Evolutionary conservation across 2,329 filamentous ascomycete genomes (phyloP).

Genomic region (Gnomoniopsis sp.): DNA sequence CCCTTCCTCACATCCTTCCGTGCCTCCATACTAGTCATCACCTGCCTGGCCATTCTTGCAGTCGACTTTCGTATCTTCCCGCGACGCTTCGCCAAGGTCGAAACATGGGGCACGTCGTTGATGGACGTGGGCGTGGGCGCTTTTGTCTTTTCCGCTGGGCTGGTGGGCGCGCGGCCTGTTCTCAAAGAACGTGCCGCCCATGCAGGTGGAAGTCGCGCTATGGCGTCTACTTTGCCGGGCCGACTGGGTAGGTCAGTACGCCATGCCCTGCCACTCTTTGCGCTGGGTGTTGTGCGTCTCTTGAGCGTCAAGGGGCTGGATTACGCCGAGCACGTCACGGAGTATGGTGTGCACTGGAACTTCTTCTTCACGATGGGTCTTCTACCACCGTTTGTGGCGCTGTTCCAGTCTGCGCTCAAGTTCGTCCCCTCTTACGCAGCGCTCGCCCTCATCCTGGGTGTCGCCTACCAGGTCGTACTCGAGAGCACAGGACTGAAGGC

Average conservation of each 20-base stretch:
- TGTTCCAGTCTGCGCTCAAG: slow-evolving; percentile 70
- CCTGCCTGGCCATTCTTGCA: slow-evolving; percentile 88
- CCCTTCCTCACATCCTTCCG: slow-evolving; percentile 92
- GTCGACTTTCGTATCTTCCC: slow-evolving; percentile 95
- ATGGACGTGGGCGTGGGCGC: slow-evolving; percentile 98
- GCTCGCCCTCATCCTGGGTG: slow-evolving; percentile 66
- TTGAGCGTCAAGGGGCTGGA: slow-evolving; percentile 90
- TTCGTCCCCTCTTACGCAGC: slow-evolving; percentile 73
- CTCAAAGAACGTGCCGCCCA: slow-evolving; percentile 62
- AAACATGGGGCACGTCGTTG: slow-evolving; percentile 98
- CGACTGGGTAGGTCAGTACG: slow-evolving; percentile 67
- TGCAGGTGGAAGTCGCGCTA: slow-evolving; percentile 28
- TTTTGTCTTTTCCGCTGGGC: slow-evolving; percentile 90
- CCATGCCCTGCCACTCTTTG: slow-evolving; percentile 78
- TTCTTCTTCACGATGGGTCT: slow-evolving; percentile 97
- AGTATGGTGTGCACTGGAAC: slow-evolving; percentile 99
- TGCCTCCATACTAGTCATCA: slow-evolving; percentile 86
- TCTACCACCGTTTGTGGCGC: slow-evolving; percentile 81
- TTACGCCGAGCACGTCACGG: slow-evolving; percentile 94
- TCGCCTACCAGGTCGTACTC: slow-evolving; percentile 71
- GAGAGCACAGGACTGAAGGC: slow-evolving; percentile 75
- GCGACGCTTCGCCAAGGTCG: slow-evolving; percentile 91
- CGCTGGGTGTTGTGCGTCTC: slow-evolving; percentile 76
- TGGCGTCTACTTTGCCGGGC: slow-evolving; percentile 44
- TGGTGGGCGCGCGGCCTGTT: slow-evolving; percentile 82